These are phyloP conservation scores for Teratosphaeria zuluensis DNA, from an alignment of 2,329 filamentous ascomycete species.

Conservation along the genomic window DNA sequence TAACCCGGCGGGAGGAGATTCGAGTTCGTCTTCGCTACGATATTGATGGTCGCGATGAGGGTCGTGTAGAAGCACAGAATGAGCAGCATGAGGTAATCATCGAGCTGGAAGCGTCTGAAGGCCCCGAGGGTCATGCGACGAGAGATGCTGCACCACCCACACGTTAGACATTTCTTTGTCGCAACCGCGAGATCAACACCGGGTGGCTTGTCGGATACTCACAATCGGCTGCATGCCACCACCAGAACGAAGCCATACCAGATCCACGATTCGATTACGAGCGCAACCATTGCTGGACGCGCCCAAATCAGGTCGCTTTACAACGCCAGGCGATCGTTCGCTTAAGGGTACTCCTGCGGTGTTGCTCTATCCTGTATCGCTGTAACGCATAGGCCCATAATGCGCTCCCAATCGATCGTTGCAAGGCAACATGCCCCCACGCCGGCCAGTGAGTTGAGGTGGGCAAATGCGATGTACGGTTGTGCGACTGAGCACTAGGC, in stretches of 20 bases:
- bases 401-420: background rate
- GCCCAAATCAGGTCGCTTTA: background rate
- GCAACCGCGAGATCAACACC: conserved; percentile 2
- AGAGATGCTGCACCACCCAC: conserved; percentile 27
- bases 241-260: conserved; percentile 35
- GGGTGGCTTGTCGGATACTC: conserved; percentile 10
- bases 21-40: conserved; percentile 30
- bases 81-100: conserved; percentile 50
- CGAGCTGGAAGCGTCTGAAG: conserved; percentile 40
- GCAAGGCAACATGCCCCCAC: background rate
- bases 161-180: background rate
- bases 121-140: conserved; percentile 38
- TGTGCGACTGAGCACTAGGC: background rate
- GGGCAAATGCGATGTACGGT: background rate
- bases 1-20: conserved; percentile 37
- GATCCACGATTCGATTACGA: conserved; percentile 37
- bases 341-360: conserved; percentile 10
- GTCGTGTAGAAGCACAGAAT: conserved; percentile 40
- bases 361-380: conserved; percentile 4
- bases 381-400: background rate
- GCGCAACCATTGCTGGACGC: conserved; percentile 21
- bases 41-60: conserved; percentile 40
- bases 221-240: conserved; percentile 35
- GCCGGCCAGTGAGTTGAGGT: background rate
- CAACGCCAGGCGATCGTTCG: background rate